A percentile compares a stretch with the other conserved stretches of the same genome.
phyloP scores from a whole-genome alignment of 352 stramenopile genomes.

The Phytopythium montanum region DNA sequence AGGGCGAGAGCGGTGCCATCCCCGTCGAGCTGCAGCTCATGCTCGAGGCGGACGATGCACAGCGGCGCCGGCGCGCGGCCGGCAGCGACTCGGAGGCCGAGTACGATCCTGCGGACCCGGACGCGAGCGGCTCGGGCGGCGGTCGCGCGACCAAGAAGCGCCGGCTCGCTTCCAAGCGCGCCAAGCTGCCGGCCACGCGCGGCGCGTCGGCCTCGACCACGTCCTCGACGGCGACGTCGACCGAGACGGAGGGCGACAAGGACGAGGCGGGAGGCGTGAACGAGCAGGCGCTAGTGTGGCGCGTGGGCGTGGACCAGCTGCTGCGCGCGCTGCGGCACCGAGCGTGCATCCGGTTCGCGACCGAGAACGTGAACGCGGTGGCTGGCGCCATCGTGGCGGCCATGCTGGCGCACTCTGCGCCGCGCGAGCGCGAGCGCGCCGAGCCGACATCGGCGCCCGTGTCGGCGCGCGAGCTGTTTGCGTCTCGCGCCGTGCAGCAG shows the following conservation, averaged over 20 bases:
- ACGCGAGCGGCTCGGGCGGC: constrained; percentile 8
- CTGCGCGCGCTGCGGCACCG: constrained; percentile 78
- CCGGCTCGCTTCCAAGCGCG: constrained; percentile 60
- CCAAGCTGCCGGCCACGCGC: constrained; percentile 65
- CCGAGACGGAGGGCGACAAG: constrained; percentile 25
- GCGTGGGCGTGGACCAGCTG: constrained; percentile 71
- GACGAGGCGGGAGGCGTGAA: constrained; percentile 27
- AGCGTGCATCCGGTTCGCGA: constrained; percentile 76
- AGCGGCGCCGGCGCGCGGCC: constrained; percentile 19
- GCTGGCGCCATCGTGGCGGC: constrained; percentile 71
- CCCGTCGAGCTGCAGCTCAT: constrained; percentile 87
- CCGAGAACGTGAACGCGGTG: constrained; percentile 84
- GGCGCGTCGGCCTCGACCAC: constrained; percentile 16
- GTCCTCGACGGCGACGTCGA: neutral
- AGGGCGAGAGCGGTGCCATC: constrained; percentile 35
- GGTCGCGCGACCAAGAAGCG: constrained; percentile 47
- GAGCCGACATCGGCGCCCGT: constrained; percentile 75
- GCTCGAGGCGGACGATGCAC: constrained; percentile 66
- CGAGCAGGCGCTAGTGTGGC: constrained; percentile 79
- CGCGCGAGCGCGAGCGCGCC: constrained; percentile 77
- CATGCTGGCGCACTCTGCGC: constrained; percentile 80
- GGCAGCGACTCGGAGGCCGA: constrained; percentile 60
- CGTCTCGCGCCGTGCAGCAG: constrained; percentile 61
- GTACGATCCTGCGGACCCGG: constrained; percentile 39
- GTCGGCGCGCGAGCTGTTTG: constrained; percentile 74